Base-by-base conservation (phyloP, 306 rosid genomes). In the Casuarina glauca region DNA sequence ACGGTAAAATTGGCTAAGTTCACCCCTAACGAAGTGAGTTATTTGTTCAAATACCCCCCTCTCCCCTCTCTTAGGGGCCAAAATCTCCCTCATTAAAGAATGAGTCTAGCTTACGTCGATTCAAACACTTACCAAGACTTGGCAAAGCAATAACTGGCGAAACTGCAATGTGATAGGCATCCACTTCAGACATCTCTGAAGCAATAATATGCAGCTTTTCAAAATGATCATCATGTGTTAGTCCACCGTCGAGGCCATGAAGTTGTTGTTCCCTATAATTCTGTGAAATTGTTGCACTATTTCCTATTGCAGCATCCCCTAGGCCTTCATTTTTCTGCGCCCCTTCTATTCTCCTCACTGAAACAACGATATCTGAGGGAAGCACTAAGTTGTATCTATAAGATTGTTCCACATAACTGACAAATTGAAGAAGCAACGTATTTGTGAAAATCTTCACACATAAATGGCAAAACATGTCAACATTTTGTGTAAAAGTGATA, bases 161-260 rank as follows among this genome's bases (percentile, higher is more conserved):
- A 26, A 26, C 13, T 12, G 13, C 15, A 58, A 9, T 10, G 38
- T 58, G 64, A 26, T 75, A 4, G 17, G 46, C 57, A 75, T 16
- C 60, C n/a, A 26, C 41, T 4, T 71, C 45, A 6, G 5, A 41
- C 19, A n/a, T 58, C 78, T 42, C 16, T 16, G 67, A 17, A 8
- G 69, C 19, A 57, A 43, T n/a, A 74, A 74, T 17, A 43, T 35
- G 63, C 11, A 44, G 4, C 58, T 46, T 54, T 16, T 26, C 64
- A 58, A 5, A 35, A 5, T 13, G 52, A 69, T 64, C 53, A 51
- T 42, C 51, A 42, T 51, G 71, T 20, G 11, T 53, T 3, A 74
- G n/a, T 43, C 39, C 75, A 52, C 69, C 80, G 50, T 76, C 19
- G 32, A 42, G 50, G 60, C 45, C 64, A 75, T 49, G 12, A 75